Evolutionary conservation across 805 yeast genomes (phyloP), one percentile per base, ranked within the genome.

Genomic region (Yamadazyma kitorensis): DNA sequence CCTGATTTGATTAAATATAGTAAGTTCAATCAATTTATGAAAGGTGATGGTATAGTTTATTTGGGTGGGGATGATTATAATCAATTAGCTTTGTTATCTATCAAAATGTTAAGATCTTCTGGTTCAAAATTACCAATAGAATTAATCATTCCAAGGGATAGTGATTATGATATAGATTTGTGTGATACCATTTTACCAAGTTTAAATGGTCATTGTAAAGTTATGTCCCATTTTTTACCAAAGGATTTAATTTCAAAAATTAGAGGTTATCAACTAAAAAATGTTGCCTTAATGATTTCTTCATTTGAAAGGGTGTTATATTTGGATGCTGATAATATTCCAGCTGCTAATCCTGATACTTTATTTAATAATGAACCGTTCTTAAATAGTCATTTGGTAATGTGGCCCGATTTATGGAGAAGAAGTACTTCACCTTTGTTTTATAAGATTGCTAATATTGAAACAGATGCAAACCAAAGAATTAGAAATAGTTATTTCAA

Each of bases 191-290:
- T 61, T 24, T 49, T 64, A 26, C 70, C 69, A 2, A 34, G 35
- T 6, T 44, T 61, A 28, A 59, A 61, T 43, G 68, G 56, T 6
- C 43, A 40, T 21, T 64, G 70, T 46, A 54, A 51, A 40, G 69
- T 78, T 33, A 61, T 86, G 59, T 68, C 72, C 12, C 77, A 79
- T 36, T 54, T 48, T 31, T 49, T 64, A 26, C 63, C 68, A 1
- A 34, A 41, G 20, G 21, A 33, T 1, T 26, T 52, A 11, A 42
- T 51, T 31, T 37, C 39, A 18, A 43, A 48, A 13, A 43, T 64
- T 25, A 36, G 44, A 17, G 59, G 65, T 3, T 63, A 49, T 40
- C 70, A 64, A 45, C 48, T 56, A 37, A 64, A 64, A 38, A 60
- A 51, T 37, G 50, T 63, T 26, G 70, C 68, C 1, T 49, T 64